These are phyloP conservation scores for Tolypocladium cylindrosporum DNA, from an alignment of 2,329 filamentous ascomycete genomes.

Conservation along the genomic window DNA sequence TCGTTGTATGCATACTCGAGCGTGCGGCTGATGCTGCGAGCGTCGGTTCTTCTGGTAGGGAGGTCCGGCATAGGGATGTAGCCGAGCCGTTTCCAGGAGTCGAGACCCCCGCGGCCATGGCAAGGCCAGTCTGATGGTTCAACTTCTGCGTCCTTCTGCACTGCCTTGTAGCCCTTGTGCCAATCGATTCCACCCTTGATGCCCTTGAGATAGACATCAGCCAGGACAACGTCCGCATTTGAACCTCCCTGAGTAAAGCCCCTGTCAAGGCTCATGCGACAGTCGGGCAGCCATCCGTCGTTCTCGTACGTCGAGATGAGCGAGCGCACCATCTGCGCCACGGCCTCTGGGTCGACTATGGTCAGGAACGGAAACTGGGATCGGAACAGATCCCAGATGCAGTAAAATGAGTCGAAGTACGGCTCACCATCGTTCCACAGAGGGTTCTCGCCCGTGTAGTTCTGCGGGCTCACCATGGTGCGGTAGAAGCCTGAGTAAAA, in stretches of 20 bases:
- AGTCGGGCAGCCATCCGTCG: conserved; percentile 64
- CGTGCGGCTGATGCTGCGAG: conserved; percentile 56
- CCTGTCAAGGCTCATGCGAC: conserved; percentile 65
- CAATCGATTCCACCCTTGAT: conserved; percentile 52
- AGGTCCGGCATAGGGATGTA: conserved; percentile 61
- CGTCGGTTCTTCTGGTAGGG: no score
- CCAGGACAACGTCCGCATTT: conserved; percentile 60
- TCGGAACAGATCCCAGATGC: conserved; percentile 64
- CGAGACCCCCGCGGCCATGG: conserved; percentile 60
- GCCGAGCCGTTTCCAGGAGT: conserved; percentile 60
- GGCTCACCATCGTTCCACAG: conserved; percentile 56
- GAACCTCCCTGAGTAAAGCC: conserved; percentile 68
- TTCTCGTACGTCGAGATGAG: conserved; percentile 63
- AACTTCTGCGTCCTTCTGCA: conserved; percentile 62
- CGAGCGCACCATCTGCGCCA: conserved; percentile 58
- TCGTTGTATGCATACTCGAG: conserved; percentile 74
- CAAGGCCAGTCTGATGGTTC: conserved; percentile 62
- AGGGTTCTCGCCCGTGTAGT: conserved; percentile 65
- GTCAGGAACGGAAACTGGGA: conserved; percentile 61
- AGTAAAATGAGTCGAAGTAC: conserved; percentile 70
- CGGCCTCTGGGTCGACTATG: conserved; percentile 52
- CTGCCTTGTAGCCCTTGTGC: conserved; percentile 57
- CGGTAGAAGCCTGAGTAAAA: conserved; percentile 67
- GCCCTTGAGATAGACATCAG: conserved; percentile 59
- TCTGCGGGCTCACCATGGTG: conserved; percentile 63